Base-by-base conservation (phyloP, 352 stramenopile species). In the Peronosclerospora sorghi region DNA sequence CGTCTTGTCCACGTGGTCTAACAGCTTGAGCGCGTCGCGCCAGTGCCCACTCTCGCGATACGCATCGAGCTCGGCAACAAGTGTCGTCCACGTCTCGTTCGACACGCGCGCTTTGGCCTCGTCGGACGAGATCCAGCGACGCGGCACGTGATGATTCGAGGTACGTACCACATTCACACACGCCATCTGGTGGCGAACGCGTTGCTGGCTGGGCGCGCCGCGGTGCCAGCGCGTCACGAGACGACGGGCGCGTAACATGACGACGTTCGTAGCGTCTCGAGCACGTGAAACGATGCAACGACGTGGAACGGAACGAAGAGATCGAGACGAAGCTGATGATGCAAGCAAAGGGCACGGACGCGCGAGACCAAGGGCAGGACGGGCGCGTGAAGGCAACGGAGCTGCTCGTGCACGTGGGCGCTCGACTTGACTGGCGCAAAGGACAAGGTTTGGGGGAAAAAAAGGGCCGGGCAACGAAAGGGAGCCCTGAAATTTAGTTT, bases 11-110 rank as follows among this genome's bases (percentile, higher is more conserved):
- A 83, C 65, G 20, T 54, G 58, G 44, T 88, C 76, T 35, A 88
- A 51, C 40, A 88, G 51, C 48, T 84, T 80, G 43, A 88, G 69
- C 29, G 76, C 76, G 36, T 80, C 56, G 41, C 73, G 76, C 66
- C 67, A 88, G 54, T 86, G 77, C 56, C 76, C 76, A 1, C 38
- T 75, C 24, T 86, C 73, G 17, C 71, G 57, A 32, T 54, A 84
- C 8, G 48, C 28, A 20, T 72, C 55, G 14, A 88, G 51, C 19
- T 82, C 71, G 5, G 52, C 37, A 40, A 77, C 43, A 24, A 72
- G 32, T 35, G 60, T 49, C 17, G 32, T 37, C 45, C 65, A 51
- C 13, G 28, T 2, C 5, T 45, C 49, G 46, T 71, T 37, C 17
- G 44, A 32, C 29, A 54, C 51, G 23, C 24, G 17, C 42, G 20